These are phyloP conservation scores for Thalassiosira mediterranea DNA, from an alignment of 352 stramenopile species.

Conservation along the genomic window DNA sequence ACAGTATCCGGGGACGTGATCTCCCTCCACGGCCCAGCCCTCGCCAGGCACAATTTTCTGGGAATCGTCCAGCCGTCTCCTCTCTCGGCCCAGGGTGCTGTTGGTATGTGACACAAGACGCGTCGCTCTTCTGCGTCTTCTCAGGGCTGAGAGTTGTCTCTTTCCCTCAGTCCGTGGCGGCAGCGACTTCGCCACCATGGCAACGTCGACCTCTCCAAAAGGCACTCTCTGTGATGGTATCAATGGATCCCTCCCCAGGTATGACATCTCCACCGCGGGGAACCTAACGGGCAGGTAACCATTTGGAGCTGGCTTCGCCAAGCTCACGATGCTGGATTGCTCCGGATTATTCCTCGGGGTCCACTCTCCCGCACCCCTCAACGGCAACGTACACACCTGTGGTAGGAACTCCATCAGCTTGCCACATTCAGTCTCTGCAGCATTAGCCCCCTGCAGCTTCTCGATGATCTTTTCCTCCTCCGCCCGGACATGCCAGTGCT, in stretches of 20 bases:
- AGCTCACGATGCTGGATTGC: conserved; percentile 23
- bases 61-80: conserved; percentile 8
- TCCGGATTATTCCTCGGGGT: conserved; percentile 46
- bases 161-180: conserved; percentile 4
- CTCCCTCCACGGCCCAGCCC: conserved; percentile 46
- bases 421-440: conserved; percentile 45
- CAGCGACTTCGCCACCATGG: conserved; percentile 60
- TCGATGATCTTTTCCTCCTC: conserved; percentile 58
- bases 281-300: conserved; percentile 45
- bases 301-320: conserved; percentile 53
- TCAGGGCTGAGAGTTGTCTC: conserved; percentile 9
- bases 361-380: conserved; percentile 65
- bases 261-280: conserved; percentile 16
- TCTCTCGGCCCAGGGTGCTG: not conserved
- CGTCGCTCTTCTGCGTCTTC: too few relatives aligned
- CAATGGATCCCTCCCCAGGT: conserved; percentile 53
- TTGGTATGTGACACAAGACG: not conserved
- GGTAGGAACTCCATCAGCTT: conserved; percentile 31
- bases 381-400: conserved; percentile 48
- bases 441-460: conserved; percentile 45
- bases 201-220: conserved; percentile 63
- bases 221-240: conserved; percentile 48
- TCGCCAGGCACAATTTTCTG: conserved; percentile 55
- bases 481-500: conserved; percentile 64
- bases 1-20: conserved; percentile 31